phyloP scores from a whole-genome alignment of 78 protist genomes.

The Anaeramoeba ignava region DNA sequence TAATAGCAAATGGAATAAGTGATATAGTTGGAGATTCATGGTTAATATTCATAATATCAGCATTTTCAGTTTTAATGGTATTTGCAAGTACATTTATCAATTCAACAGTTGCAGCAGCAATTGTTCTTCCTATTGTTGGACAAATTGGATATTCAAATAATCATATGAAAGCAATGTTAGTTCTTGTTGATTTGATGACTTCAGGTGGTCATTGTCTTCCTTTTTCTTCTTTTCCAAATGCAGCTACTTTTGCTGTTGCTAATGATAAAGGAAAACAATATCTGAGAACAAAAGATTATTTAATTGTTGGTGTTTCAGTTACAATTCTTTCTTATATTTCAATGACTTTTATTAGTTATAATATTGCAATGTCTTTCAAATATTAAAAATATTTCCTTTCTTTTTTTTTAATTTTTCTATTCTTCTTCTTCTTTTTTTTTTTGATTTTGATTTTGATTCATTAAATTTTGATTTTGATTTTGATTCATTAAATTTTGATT shows the following conservation, averaged over 20 bases:
- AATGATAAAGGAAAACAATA: not conserved
- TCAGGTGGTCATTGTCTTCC: not conserved
- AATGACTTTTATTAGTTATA: not conserved
- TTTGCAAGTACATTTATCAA: not conserved
- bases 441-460: too few species aligned
- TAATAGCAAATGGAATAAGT: not conserved
- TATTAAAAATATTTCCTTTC: too few species aligned
- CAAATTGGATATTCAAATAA: not conserved
- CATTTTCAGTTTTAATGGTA: not conserved
- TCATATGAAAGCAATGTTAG: not conserved
- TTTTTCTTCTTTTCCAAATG: not conserved
- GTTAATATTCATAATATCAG: not conserved
- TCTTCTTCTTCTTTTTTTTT: too few species aligned
- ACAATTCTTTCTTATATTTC: not conserved
- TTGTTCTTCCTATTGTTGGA: not conserved
- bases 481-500: too few species aligned
- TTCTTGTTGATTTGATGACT: not conserved
- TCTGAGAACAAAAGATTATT: not conserved
- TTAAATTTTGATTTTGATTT: too few species aligned
- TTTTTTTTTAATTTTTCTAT: too few species aligned
- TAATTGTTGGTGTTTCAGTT: not conserved
- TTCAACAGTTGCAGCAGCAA: not conserved
- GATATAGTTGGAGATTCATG: not conserved
- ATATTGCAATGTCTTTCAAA: too few species aligned
- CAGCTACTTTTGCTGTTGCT: not conserved